These are phyloP conservation scores for Clitocybe nebularis DNA, from an alignment of 1,284 basidiomycete species.

Conservation along the genomic window DNA sequence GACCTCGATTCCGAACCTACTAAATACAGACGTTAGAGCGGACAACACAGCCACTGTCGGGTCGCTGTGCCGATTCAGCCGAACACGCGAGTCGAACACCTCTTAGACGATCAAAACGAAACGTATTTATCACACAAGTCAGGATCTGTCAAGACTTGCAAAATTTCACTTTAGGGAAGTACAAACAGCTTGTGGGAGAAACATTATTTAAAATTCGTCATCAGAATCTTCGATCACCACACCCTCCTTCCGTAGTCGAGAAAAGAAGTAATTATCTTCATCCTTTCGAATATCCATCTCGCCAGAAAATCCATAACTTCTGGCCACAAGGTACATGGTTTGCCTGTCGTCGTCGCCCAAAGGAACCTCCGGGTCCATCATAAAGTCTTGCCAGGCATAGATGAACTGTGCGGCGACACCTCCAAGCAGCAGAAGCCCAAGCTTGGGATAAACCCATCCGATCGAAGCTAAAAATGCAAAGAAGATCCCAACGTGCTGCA, in stretches of 20 bases:
- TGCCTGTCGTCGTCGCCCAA: conserved; percentile 41
- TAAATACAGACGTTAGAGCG: not conserved
- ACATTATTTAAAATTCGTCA: not conserved
- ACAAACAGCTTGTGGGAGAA: not conserved
- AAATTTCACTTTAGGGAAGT: not conserved
- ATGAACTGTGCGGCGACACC: conserved; percentile 22
- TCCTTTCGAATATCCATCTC: conserved; percentile 12
- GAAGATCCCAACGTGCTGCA: conserved; percentile 37
- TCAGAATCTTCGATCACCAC: not conserved
- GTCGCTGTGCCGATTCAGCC: too few species aligned
- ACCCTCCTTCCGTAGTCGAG: conserved; percentile 1
- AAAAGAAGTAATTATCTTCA: conserved; percentile 9
- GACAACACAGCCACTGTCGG: too few species aligned
- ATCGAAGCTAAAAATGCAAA: conserved; percentile 21
- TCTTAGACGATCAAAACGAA: too few species aligned
- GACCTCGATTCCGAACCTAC: not conserved
- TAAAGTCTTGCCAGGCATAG: conserved; percentile 33
- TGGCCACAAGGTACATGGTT: conserved; percentile 35
- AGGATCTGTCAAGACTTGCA: too few species aligned
- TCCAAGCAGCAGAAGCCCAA: conserved; percentile 18
- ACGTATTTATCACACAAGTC: too few species aligned
- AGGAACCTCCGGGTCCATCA: conserved; percentile 24
- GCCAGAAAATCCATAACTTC: conserved; percentile 12
- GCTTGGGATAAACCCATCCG: conserved; percentile 14
- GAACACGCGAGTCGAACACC: too few species aligned